Conservation (phyloP, 257 asterid species). For the Cinchona pubescens region DNA sequence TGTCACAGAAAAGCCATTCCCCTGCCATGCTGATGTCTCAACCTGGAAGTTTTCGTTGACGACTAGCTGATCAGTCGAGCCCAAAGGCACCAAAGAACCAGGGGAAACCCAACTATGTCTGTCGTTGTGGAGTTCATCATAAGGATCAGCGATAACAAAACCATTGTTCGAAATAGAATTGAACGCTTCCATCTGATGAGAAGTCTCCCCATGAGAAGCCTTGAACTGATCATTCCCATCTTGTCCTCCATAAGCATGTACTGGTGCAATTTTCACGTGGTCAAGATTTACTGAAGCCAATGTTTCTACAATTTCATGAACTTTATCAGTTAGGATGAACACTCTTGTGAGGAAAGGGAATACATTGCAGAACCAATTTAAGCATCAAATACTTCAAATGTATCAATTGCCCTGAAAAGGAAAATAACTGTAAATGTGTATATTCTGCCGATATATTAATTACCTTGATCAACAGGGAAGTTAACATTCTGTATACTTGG, state of each 20-base stretch:
- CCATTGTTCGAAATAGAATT: constrained; percentile 33
- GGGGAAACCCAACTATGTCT: constrained; percentile 30
- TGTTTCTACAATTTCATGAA: not conserved
- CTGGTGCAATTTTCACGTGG: constrained; percentile 32
- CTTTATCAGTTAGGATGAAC: not conserved
- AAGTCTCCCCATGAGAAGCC: constrained; percentile 36
- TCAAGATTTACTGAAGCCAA: constrained; percentile 14
- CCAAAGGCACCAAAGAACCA: constrained; percentile 30
- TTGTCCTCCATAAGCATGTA: constrained; percentile 27
- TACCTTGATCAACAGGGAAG: constrained; percentile 55
- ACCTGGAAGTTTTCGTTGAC: constrained; percentile 38
- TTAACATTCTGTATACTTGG: constrained; percentile 34
- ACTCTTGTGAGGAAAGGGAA: not conserved
- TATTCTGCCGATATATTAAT: not conserved
- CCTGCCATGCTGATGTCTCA: constrained; percentile 40
- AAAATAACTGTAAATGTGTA: no score
- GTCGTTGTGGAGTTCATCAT: constrained; percentile 34
- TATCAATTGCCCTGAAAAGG: no score
- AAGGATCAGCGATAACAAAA: constrained; percentile 37
- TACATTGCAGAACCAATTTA: not conserved
- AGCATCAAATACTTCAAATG: no score
- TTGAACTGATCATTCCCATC: constrained; percentile 34
- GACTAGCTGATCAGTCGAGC: constrained; percentile 33
- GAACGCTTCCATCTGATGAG: constrained; percentile 39
- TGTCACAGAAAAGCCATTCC: constrained; percentile 33